A percentile compares a stretch with the other conserved stretches of the same genome.
These are phyloP conservation scores for Rhizodiscina lignyota DNA, from an alignment of 495 filamentous ascomycete species.

Conservation along the genomic window DNA sequence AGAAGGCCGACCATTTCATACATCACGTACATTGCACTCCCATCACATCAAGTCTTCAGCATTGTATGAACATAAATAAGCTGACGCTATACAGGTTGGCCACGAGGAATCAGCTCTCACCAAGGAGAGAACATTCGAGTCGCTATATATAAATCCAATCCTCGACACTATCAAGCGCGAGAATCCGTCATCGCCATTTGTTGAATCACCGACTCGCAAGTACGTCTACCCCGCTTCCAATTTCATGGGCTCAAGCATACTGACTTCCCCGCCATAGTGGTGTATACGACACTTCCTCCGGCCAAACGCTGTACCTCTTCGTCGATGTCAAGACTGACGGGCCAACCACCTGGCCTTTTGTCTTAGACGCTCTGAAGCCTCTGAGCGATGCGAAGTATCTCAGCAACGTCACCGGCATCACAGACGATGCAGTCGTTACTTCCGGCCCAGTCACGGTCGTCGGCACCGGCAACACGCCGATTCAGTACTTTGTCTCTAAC, in stretches of 20 bases:
- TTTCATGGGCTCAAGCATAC: not conserved
- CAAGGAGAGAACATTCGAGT: constrained; percentile 18
- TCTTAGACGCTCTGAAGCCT: constrained; percentile 18
- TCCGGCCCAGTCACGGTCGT: constrained; percentile 22
- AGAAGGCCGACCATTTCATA: not conserved
- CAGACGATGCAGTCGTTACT: constrained; percentile 6
- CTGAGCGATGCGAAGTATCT: constrained; percentile 16
- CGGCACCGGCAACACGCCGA: constrained; percentile 22
- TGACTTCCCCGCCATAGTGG: constrained; percentile 11
- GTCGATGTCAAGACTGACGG: constrained; percentile 24
- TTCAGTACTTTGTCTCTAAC: constrained; percentile 28
- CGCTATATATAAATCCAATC: constrained; percentile 25
- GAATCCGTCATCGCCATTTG: constrained; percentile 19
- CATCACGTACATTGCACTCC: not conserved
- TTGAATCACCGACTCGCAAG: constrained; percentile 13
- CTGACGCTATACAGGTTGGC: too few relatives aligned
- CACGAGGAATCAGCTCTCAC: constrained; percentile 22
- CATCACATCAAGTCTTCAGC: too few relatives aligned
- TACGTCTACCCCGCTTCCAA: constrained; percentile 3
- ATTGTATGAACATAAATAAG: too few relatives aligned
- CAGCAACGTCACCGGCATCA: constrained; percentile 17
- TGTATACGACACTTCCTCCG: constrained; percentile 19
- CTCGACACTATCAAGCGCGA: constrained; percentile 18
- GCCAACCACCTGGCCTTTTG: constrained; percentile 15
- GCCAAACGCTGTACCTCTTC: constrained; percentile 25